phyloP scores from a whole-genome alignment of 1,284 basidiomycete genomes.

The Sutorius eximius region DNA sequence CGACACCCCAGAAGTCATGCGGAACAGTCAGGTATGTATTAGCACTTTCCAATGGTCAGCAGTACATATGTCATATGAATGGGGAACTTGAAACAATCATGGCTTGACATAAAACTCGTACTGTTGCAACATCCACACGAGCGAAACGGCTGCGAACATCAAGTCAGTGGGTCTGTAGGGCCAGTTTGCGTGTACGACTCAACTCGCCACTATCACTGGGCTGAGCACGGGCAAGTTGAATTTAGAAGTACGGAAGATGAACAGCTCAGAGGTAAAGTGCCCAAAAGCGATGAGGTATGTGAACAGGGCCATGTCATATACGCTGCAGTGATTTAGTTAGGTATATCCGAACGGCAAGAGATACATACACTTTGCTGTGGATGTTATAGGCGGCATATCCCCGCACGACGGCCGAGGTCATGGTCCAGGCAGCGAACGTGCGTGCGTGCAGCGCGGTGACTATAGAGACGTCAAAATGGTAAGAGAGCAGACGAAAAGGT shows the following conservation, averaged over 20 bases:
- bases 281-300: conserved; percentile 88
- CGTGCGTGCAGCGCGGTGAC: conserved; percentile 85
- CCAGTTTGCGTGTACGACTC: conserved; percentile 36
- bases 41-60: not conserved
- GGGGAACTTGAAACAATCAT: conserved; percentile 18
- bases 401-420: conserved; percentile 79
- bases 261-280: conserved; percentile 86
- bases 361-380: conserved; percentile 68
- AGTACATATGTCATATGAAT: not conserved
- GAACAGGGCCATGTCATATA: conserved; percentile 87
- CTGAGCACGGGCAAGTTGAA: conserved; percentile 65
- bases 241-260: conserved; percentile 81
- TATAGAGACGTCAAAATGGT: conserved; percentile 33
- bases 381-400: conserved; percentile 88
- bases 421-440: conserved; percentile 87
- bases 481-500: not conserved
- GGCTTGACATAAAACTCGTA: conserved; percentile 65
- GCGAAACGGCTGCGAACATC: conserved; percentile 53
- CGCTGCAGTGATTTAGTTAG: conserved; percentile 45
- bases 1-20: not conserved
- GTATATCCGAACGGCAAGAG: not conserved
- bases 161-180: conserved; percentile 10
- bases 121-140: conserved; percentile 82
- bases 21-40: conserved; percentile 4
- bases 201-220: conserved; percentile 87